Evolutionary conservation across 2,329 filamentous ascomycete genomes (phyloP).

Genomic region (Aspergillus calidoustus): DNA sequence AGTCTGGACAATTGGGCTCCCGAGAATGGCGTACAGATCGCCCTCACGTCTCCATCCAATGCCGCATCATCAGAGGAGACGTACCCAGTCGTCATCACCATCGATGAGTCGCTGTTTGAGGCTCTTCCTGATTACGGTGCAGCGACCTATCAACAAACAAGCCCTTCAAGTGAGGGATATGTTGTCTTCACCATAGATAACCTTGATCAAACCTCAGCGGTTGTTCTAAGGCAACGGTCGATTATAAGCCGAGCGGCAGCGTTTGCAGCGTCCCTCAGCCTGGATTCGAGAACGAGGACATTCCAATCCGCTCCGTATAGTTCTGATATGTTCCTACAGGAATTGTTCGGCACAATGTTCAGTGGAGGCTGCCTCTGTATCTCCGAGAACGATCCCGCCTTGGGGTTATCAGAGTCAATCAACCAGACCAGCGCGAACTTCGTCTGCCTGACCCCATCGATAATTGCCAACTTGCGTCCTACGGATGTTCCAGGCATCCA

Average conservation of each 20-base stretch:
- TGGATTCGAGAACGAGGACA: conserved; percentile 31
- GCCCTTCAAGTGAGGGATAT: conserved; percentile 33
- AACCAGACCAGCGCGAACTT: conserved; percentile 38
- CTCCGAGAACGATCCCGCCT: conserved; percentile 47
- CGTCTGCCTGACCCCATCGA: conserved; percentile 42
- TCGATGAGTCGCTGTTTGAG: conserved; percentile 41
- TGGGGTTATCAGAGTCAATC: conserved; percentile 60
- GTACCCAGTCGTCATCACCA: conserved; percentile 45
- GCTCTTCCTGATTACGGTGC: conserved; percentile 30
- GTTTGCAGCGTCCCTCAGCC: conserved; percentile 31
- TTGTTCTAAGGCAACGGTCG: conserved; percentile 43
- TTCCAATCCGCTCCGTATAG: conserved; percentile 52
- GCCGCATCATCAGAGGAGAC: conserved; percentile 47
- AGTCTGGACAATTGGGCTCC: conserved; percentile 45
- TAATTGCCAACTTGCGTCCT: conserved; percentile 28
- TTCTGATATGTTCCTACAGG: conserved; percentile 52
- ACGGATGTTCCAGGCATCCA: conserved; percentile 35
- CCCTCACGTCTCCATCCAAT: conserved; percentile 43
- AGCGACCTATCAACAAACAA: conserved; percentile 5
- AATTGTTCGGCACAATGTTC: conserved; percentile 42
- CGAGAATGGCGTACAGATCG: conserved; percentile 46
- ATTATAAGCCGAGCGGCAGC: conserved; percentile 36
- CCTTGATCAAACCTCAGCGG: conserved; percentile 31
- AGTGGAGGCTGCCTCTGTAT: conserved; percentile 55
- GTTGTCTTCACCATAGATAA: conserved; percentile 41